These are phyloP conservation scores for Herpetospermum pedunculosum DNA, from an alignment of 306 rosid species.

Conservation along the genomic window DNA sequence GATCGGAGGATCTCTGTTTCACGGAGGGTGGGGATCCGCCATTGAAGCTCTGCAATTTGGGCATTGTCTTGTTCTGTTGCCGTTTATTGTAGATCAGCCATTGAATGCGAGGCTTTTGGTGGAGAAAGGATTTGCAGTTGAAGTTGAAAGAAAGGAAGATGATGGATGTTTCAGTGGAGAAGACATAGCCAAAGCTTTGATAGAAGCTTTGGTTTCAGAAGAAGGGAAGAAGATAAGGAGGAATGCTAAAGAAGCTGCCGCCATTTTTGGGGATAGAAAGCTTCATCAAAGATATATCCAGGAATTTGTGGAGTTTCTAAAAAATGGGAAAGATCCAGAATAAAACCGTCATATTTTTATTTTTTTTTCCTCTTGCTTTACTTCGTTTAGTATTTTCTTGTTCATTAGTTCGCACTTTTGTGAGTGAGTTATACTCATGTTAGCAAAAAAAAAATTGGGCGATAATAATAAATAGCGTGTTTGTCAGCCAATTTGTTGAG, in stretches of 20 bases:
- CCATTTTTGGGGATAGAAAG: conserved; percentile 12
- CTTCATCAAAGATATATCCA: conserved; percentile 12
- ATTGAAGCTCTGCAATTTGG: conserved; percentile 33
- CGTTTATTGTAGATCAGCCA: conserved; percentile 26
- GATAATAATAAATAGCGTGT: no score
- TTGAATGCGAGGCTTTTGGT: conserved; percentile 28
- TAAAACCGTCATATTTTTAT: no score
- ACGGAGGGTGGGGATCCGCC: conserved; percentile 32
- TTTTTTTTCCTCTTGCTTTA: no score
- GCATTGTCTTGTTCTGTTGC: conserved; percentile 25
- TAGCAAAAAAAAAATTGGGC: no score
- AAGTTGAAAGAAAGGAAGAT: conserved; percentile 22
- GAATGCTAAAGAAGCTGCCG: conserved; percentile 17
- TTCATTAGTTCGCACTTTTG: no score
- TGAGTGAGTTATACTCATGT: no score
- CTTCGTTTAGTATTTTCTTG: no score
- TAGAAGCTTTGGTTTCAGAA: conserved; percentile 19
- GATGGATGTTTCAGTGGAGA: conserved; percentile 29
- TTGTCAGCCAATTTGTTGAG: no score
- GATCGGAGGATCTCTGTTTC: conserved; percentile 35
- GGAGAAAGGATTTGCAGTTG: conserved; percentile 25
- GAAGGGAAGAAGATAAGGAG: conserved; percentile 25
- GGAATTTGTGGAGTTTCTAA: conserved; percentile 6
- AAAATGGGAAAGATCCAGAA: neutral
- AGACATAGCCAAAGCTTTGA: conserved; percentile 23